Evolutionary conservation across 306 rosid genomes (phyloP), one percentile per base, ranked within the genome.

Genomic region (Acacia melanoxylon): DNA sequence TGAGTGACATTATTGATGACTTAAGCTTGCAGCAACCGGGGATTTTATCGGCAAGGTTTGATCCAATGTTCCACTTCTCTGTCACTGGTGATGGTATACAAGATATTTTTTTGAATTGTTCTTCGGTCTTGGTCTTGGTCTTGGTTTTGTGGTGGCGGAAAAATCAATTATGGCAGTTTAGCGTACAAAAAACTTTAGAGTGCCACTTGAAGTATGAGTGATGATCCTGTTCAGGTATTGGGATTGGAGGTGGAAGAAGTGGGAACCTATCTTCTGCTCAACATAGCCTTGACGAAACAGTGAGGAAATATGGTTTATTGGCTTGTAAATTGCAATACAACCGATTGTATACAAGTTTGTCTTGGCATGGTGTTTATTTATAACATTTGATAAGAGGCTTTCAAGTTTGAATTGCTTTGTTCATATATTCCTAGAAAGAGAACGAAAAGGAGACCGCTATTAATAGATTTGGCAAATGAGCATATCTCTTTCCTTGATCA

Each of bases 1-100:
- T 96, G 88, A 88, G 87, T 96, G 88, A 88, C 59, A 51, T 37
- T 65, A 76, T 76, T 63, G 40, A 66, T 73, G 69, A 81, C 83
- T 35, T 82, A 69, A 69, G 72, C 37, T 82, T 42, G 62, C 78
- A 37, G 79, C 62, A 59, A 8, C 42, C 4, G 74, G 33, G 52
- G 66, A 69, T 84, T 81, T 78, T 78, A 56, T 81, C 75, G 16
- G 78, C 54, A 56, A 54, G 25, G 20, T 66, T 78, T 73, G 58
- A 74, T 52, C 71, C 67, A 63, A 29, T 63, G 4, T 29, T 29
- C 20, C 41, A 8, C 61, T 46, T 78, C 69, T 67, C 41, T 66
- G 81, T 40, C 78, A 31, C 71, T 75, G 78, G 74, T 82, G 78
- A 81, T 80, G 68, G 58, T 73, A 42, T 20, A 58, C 65, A 24